Base-by-base conservation (phyloP, 768 basidiomycete species). In the Neoboletus brunneissimus region DNA sequence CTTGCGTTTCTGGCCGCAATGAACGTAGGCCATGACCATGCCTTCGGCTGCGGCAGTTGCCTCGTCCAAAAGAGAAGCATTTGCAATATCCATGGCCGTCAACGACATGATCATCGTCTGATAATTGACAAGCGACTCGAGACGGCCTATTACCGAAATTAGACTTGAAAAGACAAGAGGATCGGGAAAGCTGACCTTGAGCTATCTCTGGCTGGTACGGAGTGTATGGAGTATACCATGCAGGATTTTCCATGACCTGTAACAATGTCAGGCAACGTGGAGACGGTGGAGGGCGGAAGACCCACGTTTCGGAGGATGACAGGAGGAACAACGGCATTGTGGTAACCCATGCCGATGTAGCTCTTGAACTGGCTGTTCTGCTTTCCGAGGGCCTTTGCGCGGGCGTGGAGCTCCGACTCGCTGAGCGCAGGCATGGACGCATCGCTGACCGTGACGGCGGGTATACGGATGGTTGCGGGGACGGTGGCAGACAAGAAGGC, bases 311-410 rank as follows among this genome's bases (percentile, higher is more conserved):
- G 88, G 64, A 96, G 79, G 72, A 97, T 93, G 48, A 97, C 93
- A 9, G 91, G 89, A n/a, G 95, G 95, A 5, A 96, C 91, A 45
- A 96, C 91, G 4, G 94, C 93, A 62, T 87, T 87, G 68, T 95
- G 91, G 73, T 97, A 99, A 10, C 97, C 96, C 93, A 98, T 94
- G 35, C 97, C 97, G 67, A 98, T 99, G 72, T 94, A 98, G 67
- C 87, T 95, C 78, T 88, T 91, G 72, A 88, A 89, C 6, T 82
- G 76, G 73, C 87, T 83, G 74, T 99, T 98, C 69, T 82, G 78
- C 16, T 68, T 75, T n/a, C 86, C 94, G 11, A 98, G 75, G 62
- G 81, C 81, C 67, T 86, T 87, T 1, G 91, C 94, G 52, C 90
- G 78, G 20, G 77, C 73, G 53, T 87, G 77, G 41, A 99, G 79